Evolutionary conservation across 768 basidiomycete genomes (phyloP).

Genomic region (Rhodocollybia butyracea): DNA sequence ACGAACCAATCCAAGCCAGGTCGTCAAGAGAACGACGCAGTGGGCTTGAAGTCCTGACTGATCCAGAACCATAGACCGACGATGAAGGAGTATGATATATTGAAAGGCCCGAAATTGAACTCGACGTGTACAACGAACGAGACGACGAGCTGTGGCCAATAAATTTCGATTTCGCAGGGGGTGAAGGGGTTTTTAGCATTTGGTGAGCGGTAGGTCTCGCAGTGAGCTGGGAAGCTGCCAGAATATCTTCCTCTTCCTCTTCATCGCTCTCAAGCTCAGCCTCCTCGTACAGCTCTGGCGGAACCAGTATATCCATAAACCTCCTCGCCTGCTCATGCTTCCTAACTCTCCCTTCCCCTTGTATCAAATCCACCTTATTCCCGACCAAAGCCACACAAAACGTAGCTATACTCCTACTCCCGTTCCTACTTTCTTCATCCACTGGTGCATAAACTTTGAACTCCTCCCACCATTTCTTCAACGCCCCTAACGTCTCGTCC

Average conservation of each 20-base stretch:
- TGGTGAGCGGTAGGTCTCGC: constrained; percentile 13
- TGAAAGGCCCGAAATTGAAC: constrained; percentile 42
- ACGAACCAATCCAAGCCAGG: constrained; percentile 21
- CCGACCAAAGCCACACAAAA: constrained; percentile 70
- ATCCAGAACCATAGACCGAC: constrained; percentile 67
- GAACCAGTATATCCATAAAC: constrained; percentile 59
- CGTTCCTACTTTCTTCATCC: constrained; percentile 59
- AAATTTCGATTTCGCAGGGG: constrained; percentile 2
- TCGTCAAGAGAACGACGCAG: constrained; percentile 39
- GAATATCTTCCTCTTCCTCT: constrained; percentile 12
- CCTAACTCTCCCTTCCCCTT: constrained; percentile 10
- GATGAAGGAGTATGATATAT: constrained; percentile 80
- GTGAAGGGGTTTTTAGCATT: constrained; percentile 11
- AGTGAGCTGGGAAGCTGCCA: constrained; percentile 19
- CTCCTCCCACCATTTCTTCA: constrained; percentile 77
- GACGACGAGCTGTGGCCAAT: not conserved
- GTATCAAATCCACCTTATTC: constrained; percentile 77
- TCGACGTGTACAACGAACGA: not conserved
- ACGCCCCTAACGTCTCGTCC: constrained; percentile 52
- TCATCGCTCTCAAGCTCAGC: too few relatives aligned
- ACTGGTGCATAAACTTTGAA: constrained; percentile 69
- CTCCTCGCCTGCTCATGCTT: constrained; percentile 41
- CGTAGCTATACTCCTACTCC: constrained; percentile 53
- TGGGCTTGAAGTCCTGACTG: constrained; percentile 62
- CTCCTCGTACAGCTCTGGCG: constrained; percentile 24